These are phyloP conservation scores for Globisporangium parvum DNA, from an alignment of 352 stramenopile genomes.

Conservation along the genomic window DNA sequence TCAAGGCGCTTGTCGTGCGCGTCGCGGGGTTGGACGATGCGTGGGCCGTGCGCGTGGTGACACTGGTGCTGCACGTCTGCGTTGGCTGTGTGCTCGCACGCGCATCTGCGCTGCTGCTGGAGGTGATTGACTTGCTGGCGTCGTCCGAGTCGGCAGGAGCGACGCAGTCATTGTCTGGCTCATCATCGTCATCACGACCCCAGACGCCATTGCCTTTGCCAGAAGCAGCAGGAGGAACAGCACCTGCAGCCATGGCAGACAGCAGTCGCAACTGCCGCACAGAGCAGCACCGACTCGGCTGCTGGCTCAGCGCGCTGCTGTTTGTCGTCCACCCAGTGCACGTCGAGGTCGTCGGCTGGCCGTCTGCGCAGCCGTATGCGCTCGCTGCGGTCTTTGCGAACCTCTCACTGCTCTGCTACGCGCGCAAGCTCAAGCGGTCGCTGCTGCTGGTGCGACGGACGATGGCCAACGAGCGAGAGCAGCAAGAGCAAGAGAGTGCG, in stretches of 20 bases:
- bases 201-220: neutral
- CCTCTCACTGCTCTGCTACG: constrained; percentile 25
- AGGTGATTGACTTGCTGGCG: too few species aligned
- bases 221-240: neutral
- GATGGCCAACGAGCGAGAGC: too few species aligned
- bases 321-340: constrained; percentile 58
- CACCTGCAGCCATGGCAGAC: neutral
- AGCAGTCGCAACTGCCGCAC: too few species aligned
- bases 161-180: too few species aligned
- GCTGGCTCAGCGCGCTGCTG: constrained; percentile 36
- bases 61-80: too few species aligned
- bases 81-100: too few species aligned
- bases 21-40: too few species aligned
- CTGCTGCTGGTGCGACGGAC: neutral
- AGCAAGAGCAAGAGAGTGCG: too few species aligned
- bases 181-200: neutral
- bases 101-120: too few species aligned
- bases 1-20: too few species aligned
- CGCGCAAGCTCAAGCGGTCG: constrained; percentile 3
- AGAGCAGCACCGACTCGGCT: constrained; percentile 13
- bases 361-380: constrained; percentile 63
- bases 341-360: constrained; percentile 64
- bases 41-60: too few species aligned
- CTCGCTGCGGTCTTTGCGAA: constrained; percentile 44
- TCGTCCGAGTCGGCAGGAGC: too few species aligned